These are phyloP conservation scores for Epichloe scottii DNA, from an alignment of 2,329 filamentous ascomycete species.

Conservation along the genomic window DNA sequence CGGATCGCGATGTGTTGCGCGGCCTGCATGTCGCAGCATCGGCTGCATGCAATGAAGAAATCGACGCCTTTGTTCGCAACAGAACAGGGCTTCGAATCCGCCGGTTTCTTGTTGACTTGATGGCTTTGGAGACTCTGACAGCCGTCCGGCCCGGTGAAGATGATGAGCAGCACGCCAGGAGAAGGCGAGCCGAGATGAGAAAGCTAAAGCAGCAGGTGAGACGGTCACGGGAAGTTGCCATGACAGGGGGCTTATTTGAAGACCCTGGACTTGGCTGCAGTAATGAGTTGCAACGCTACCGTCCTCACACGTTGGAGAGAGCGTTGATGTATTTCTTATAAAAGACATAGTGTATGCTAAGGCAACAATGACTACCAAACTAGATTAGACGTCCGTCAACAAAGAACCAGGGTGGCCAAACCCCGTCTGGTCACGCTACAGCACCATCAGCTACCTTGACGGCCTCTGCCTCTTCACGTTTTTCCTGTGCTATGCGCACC, in stretches of 20 bases:
- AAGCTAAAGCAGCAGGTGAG: constrained; percentile 24
- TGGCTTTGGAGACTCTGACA: constrained; percentile 34
- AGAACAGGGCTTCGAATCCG: constrained; percentile 41
- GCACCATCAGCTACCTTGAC: not conserved
- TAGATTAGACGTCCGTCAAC: not conserved
- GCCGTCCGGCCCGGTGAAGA: constrained; percentile 15
- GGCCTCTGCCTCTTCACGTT: not conserved
- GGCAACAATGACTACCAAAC: not conserved
- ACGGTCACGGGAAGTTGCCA: constrained; percentile 18
- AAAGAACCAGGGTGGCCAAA: not conserved
- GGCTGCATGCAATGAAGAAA: constrained; percentile 41
- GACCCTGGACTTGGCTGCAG: not conserved
- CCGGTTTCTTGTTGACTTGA: constrained; percentile 41
- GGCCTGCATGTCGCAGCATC: constrained; percentile 43
- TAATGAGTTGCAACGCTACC: not conserved
- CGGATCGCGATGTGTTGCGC: constrained; percentile 38
- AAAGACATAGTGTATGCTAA: constrained; percentile 3
- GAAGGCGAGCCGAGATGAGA: constrained; percentile 20
- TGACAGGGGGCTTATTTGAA: constrained; percentile 8
- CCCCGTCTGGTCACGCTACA: not conserved
- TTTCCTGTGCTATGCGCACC: constrained; percentile 3
- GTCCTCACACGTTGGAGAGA: not conserved
- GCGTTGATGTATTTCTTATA: constrained; percentile 1
- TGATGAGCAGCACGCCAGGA: constrained; percentile 14
- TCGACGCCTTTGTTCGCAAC: constrained; percentile 38